phyloP scores from a whole-genome alignment of 345 rosid genomes.

The Kernera saxatilis region DNA sequence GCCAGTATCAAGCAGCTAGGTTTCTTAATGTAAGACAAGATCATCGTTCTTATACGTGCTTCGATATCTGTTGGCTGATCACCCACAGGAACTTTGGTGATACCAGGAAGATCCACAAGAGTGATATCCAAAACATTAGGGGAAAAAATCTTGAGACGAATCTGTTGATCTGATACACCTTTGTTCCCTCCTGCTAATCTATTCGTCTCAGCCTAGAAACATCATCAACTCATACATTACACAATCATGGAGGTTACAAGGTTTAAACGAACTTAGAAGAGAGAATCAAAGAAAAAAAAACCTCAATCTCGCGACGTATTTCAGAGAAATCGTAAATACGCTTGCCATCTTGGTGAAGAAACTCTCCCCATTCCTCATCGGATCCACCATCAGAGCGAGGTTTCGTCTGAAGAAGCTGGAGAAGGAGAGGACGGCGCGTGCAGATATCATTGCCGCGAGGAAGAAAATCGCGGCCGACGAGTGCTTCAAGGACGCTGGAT shows the following conservation, averaged over 20 bases:
- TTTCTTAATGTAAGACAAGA: constrained; percentile 83
- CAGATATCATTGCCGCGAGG: constrained; percentile 89
- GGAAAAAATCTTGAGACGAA: constrained; percentile 78
- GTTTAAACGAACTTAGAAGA: background rate
- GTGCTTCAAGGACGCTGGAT: constrained; percentile 90
- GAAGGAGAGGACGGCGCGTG: constrained; percentile 88
- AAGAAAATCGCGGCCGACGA: constrained; percentile 91
- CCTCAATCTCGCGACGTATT: constrained; percentile 93
- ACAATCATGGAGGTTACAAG: background rate
- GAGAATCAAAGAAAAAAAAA: background rate
- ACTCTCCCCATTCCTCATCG: constrained; percentile 94
- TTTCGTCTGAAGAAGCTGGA: constrained; percentile 79
- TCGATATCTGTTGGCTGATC: constrained; percentile 95
- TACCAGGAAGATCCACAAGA: constrained; percentile 95
- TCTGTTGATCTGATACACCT: constrained; percentile 89
- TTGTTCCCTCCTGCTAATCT: constrained; percentile 85
- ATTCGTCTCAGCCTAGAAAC: constrained; percentile 70
- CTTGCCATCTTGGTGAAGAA: constrained; percentile 50
- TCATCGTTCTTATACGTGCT: constrained; percentile 94
- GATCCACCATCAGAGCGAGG: constrained; percentile 41
- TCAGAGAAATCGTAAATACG: constrained; percentile 75
- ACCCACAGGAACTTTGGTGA: constrained; percentile 94
- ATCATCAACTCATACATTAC: background rate
- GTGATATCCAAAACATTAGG: constrained; percentile 93
- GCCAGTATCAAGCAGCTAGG: constrained; percentile 84